Evolutionary conservation across 345 rosid genomes (phyloP).

Genomic region (Cochlearia excelsa): DNA sequence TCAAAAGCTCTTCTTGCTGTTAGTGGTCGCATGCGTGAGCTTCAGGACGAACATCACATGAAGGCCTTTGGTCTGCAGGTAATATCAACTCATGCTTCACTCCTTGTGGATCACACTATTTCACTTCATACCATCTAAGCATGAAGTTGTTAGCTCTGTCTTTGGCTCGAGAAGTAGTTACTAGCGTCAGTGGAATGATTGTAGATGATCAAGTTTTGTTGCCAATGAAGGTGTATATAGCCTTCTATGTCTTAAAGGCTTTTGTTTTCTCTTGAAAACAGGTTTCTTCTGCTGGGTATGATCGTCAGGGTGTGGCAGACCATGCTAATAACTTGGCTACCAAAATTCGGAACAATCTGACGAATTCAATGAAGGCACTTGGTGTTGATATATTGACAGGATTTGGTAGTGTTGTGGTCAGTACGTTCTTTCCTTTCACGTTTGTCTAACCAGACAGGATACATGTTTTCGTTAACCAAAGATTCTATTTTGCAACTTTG

Average conservation of each 20-base stretch:
- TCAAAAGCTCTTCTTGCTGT: slow-evolving; percentile 97
- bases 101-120: no score
- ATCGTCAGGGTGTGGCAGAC: slow-evolving; percentile 94
- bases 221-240: no score
- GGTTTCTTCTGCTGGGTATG: slow-evolving; percentile 94
- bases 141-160: no score
- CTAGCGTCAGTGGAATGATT: no score
- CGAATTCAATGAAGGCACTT: slow-evolving; percentile 89
- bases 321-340: slow-evolving; percentile 94
- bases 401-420: slow-evolving; percentile 73
- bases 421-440: slow-evolving; percentile 23
- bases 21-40: slow-evolving; percentile 94
- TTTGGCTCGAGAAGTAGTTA: no score
- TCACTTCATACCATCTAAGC: no score
- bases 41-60: slow-evolving; percentile 91
- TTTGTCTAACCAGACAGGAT: slow-evolving; percentile 5
- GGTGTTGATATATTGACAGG: slow-evolving; percentile 97
- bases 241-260: neutral
- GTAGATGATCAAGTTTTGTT: no score
- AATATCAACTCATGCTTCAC: neutral
- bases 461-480: neutral
- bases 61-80: slow-evolving; percentile 98
- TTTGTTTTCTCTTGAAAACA: slow-evolving; percentile 22
- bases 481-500: slow-evolving; percentile 25
- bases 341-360: slow-evolving; percentile 80